Percentiles rank a stretch among this genome's conserved stretches.
Conservation (phyloP, 345 rosid species). For the Rhodamnia rubescens region DNA sequence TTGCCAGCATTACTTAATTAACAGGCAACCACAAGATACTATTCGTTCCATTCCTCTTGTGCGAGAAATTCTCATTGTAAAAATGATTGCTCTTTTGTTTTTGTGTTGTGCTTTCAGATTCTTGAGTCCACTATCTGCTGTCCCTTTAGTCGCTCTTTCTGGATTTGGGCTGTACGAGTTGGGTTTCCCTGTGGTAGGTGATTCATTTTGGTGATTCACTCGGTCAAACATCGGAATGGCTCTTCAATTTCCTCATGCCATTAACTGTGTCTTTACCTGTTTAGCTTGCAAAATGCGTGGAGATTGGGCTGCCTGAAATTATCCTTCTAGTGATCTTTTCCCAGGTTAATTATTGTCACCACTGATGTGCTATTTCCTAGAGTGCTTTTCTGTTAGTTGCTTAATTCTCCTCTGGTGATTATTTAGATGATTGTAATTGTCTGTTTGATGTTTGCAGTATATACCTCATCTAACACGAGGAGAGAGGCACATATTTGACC, state of each 20-base stretch:
- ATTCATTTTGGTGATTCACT: background rate
- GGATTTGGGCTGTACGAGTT: constrained; percentile 93
- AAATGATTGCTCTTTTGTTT: background rate
- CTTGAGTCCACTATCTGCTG: constrained; percentile 83
- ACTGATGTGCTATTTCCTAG: background rate
- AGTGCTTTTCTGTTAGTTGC: background rate
- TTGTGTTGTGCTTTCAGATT: constrained; percentile 26
- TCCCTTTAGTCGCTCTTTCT: constrained; percentile 77
- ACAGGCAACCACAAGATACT: background rate
- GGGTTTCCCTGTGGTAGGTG: constrained; percentile 82
- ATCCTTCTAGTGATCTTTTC: constrained; percentile 69
- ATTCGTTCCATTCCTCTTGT: background rate
- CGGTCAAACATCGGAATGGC: background rate
- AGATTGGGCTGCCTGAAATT: constrained; percentile 87
- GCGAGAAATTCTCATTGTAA: background rate
- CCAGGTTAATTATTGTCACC: constrained; percentile 36
- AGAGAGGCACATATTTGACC: constrained; percentile 54
- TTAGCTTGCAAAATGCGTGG: constrained; percentile 85
- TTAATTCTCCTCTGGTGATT: background rate
- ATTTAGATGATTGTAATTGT: background rate
- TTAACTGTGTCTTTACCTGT: constrained; percentile 5
- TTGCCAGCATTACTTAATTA: background rate
- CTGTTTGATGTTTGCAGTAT: constrained; percentile 32
- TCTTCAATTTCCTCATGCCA: background rate
- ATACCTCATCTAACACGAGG: constrained; percentile 59